These are phyloP conservation scores for Prunus yedoensis DNA, from an alignment of 331 rosid genomes.

Conservation along the genomic window DNA sequence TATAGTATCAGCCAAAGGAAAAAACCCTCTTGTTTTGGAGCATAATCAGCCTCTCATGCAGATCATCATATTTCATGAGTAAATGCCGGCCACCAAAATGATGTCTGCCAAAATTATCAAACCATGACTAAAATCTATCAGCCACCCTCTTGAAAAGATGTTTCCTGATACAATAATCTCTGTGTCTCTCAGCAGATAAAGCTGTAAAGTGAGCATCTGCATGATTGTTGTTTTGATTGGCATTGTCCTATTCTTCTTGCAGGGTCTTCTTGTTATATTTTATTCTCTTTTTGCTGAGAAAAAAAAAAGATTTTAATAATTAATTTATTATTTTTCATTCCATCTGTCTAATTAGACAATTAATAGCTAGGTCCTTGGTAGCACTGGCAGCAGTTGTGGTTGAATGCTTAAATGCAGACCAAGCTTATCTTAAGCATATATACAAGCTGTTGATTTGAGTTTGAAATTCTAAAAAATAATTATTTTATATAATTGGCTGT, in stretches of 20 bases:
- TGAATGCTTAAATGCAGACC: slow-evolving; percentile 14
- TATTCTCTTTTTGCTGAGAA: background rate
- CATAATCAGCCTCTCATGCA: background rate
- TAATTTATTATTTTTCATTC: slow-evolving; percentile 4
- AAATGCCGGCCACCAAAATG: too few species aligned
- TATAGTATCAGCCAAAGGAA: slow-evolving; percentile 1
- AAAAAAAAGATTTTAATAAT: background rate
- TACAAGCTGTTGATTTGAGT: slow-evolving; percentile 19
- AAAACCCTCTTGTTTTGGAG: background rate
- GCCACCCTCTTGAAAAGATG: slow-evolving; percentile 11
- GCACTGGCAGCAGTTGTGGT: slow-evolving; percentile 9
- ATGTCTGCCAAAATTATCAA: background rate
- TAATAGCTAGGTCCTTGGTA: slow-evolving; percentile 6
- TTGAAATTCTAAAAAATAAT: background rate
- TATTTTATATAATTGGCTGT: background rate
- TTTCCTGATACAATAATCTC: slow-evolving; percentile 12
- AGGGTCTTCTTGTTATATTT: background rate
- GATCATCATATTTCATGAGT: too few species aligned
- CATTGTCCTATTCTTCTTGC: slow-evolving; percentile 6
- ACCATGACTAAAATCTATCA: background rate
- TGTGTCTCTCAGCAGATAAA: background rate
- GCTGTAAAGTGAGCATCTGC: slow-evolving; percentile 9
- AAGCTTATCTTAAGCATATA: slow-evolving; percentile 23
- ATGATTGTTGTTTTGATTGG: slow-evolving; percentile 13
- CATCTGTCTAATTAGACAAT: background rate